Evolutionary conservation across 2,329 filamentous ascomycete genomes (phyloP).

Genomic region (Epichloe scottii): DNA sequence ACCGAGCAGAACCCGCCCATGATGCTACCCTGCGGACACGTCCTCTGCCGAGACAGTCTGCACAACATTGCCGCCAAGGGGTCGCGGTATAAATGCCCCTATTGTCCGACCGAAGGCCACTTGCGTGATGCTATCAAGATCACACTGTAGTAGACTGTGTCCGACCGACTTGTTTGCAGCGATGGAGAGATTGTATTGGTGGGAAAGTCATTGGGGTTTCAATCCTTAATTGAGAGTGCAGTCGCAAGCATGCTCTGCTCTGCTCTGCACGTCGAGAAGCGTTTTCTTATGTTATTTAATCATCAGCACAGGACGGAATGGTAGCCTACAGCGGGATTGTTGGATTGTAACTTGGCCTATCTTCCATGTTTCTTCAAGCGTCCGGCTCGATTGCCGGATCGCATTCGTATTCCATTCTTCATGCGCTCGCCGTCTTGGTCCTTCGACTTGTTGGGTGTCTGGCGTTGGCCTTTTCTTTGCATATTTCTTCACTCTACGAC

Average conservation of each 20-base stretch:
- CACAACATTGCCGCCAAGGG: constrained; percentile 68
- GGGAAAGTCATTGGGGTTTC: too few relatives aligned
- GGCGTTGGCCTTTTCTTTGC: not conserved
- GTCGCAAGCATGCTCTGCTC: too few relatives aligned
- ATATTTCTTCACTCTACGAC: not conserved
- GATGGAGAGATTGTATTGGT: not conserved
- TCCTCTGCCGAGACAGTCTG: constrained; percentile 76
- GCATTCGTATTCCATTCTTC: not conserved
- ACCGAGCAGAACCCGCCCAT: constrained; percentile 90
- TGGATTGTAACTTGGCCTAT: not conserved
- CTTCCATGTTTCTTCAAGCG: not conserved
- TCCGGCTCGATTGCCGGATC: not conserved
- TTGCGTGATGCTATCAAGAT: constrained; percentile 66
- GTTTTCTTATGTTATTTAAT: not conserved
- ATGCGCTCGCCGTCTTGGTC: too few relatives aligned
- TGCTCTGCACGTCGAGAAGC: not conserved
- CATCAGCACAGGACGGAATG: not conserved
- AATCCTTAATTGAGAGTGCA: too few relatives aligned
- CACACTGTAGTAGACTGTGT: constrained; percentile 34
- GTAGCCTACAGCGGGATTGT: not conserved
- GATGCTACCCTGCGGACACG: constrained; percentile 93
- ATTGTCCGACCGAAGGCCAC: constrained; percentile 77
- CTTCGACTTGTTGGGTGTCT: not conserved
- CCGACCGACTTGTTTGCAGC: not conserved
- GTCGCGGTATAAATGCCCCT: constrained; percentile 82